phyloP scores from a whole-genome alignment of 2,329 filamentous ascomycete species.

The Epichloe amarillans region DNA sequence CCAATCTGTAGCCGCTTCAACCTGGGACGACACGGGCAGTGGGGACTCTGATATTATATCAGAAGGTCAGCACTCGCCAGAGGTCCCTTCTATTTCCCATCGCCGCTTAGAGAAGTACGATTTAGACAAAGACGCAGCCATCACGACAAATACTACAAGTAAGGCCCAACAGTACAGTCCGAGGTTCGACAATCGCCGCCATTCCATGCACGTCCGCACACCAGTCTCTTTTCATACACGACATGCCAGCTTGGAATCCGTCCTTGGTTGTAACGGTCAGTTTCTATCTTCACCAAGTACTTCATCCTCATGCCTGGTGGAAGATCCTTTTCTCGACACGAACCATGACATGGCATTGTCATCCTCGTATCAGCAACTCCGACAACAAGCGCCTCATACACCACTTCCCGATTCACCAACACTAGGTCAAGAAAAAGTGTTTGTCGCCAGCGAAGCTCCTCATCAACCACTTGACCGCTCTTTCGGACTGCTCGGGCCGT shows the following conservation, averaged over 20 bases:
- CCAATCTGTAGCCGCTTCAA: neutral
- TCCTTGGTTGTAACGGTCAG: neutral
- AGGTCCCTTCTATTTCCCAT: neutral
- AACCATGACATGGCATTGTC: neutral
- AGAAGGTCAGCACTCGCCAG: neutral
- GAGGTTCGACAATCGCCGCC: neutral
- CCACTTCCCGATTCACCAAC: slow-evolving; percentile 4
- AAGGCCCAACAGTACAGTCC: neutral
- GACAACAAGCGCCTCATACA: neutral
- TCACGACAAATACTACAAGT: neutral
- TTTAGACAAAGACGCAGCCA: neutral
- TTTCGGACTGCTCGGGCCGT: neutral
- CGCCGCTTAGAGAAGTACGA: neutral
- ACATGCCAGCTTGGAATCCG: slow-evolving; percentile 1
- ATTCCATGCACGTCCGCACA: neutral
- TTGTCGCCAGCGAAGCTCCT: neutral
- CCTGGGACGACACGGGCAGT: neutral
- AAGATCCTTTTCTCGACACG: neutral
- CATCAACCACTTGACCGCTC: neutral
- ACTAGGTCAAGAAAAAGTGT: slow-evolving; percentile 1
- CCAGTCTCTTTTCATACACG: neutral
- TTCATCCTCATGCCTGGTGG: neutral
- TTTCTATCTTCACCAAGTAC: neutral
- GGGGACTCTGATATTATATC: neutral
- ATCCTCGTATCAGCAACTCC: neutral